These are phyloP conservation scores for Letharia lupina DNA, from an alignment of 495 filamentous ascomycete genomes.

Conservation along the genomic window DNA sequence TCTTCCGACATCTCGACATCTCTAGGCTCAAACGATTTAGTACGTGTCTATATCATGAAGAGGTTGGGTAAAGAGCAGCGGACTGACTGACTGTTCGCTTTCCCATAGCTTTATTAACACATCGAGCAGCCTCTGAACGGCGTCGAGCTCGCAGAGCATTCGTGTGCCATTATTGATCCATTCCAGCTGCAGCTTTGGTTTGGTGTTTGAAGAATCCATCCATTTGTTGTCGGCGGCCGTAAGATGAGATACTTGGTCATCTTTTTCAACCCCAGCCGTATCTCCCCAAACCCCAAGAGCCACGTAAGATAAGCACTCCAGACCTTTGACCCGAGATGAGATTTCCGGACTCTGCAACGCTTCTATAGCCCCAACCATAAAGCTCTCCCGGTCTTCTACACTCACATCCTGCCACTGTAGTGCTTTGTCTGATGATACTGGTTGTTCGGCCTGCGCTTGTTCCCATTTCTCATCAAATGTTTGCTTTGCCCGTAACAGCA, in stretches of 20 bases:
- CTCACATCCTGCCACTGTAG: slow-evolving; percentile 47
- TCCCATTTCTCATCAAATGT: slow-evolving; percentile 62
- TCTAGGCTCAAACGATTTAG: slow-evolving; percentile 27
- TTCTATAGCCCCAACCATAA: slow-evolving; percentile 37
- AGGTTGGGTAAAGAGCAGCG: slow-evolving; percentile 6
- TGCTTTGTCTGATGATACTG: slow-evolving; percentile 32
- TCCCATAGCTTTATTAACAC: slow-evolving; percentile 54
- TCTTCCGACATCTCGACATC: slow-evolving; percentile 29
- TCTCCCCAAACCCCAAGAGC: slow-evolving; percentile 70
- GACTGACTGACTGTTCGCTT: slow-evolving; percentile 32
- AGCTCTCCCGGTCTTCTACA: slow-evolving; percentile 36
- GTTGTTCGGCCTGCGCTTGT: slow-evolving; percentile 35
- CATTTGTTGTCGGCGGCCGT: slow-evolving; percentile 24
- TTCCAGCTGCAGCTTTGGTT: slow-evolving; percentile 53
- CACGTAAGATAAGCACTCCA: slow-evolving; percentile 72
- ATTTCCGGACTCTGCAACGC: slow-evolving; percentile 43
- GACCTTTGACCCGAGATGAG: slow-evolving; percentile 47
- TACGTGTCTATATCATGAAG: background rate
- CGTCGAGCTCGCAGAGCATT: slow-evolving; percentile 50
- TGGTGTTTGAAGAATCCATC: slow-evolving; percentile 37
- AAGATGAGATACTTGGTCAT: slow-evolving; percentile 24
- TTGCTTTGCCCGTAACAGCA: slow-evolving; percentile 58
- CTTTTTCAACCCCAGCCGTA: slow-evolving; percentile 47
- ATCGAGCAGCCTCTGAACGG: slow-evolving; percentile 51
- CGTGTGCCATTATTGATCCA: slow-evolving; percentile 59